Base-by-base conservation (phyloP, 2,329 filamentous ascomycete species). In the Alternaria burnsii region DNA sequence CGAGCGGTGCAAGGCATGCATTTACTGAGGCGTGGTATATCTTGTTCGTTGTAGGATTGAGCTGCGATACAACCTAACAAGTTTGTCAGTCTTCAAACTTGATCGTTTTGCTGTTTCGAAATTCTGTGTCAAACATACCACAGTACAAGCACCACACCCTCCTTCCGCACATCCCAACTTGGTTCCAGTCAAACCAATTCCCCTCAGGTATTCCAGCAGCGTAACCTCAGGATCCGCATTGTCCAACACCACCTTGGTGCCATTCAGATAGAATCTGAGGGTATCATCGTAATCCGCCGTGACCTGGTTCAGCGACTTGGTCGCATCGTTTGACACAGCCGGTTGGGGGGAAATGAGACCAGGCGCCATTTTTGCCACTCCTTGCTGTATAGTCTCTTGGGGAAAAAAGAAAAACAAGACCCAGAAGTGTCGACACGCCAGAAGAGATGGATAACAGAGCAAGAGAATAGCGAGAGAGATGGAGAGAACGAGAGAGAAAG, bases 11-110 rank as follows among this genome's bases (percentile, higher is more conserved):
- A 53, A 99, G 84, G 77, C 95, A 99, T 42, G 95, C 95, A 77
- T 99, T 99, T 61, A 98, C 92, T 55, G 92, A 96, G 58, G 95
- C 95, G 83, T 99, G 94, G 75, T 98, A 98, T 70, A 98, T 92
- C 76, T 91, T 87, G 73, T 92, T 92, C 6, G 94, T 97, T 4
- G 93, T 97, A 1, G 93, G 93, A 74, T 98, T 98, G 75, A 90
- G 90, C 78, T 98, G 94, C 64, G 93, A 97, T 41, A 99, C 86
- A 30, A 99, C 86, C 84, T 86, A 69, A 14, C 10, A 28, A 30
- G 4, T 30, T 26, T 32, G 52, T 69, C 24, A 71, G 62, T n/a
- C 22, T 11, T 9, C 24, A 18, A 20, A 32, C 6, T 32, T 5
- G 28, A 38, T 2, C 12, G 1, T 48, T 18, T 24, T 48, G 14